These are phyloP conservation scores for Metschnikowia bowlesiae DNA, from an alignment of 805 yeast genomes.

Conservation along the genomic window DNA sequence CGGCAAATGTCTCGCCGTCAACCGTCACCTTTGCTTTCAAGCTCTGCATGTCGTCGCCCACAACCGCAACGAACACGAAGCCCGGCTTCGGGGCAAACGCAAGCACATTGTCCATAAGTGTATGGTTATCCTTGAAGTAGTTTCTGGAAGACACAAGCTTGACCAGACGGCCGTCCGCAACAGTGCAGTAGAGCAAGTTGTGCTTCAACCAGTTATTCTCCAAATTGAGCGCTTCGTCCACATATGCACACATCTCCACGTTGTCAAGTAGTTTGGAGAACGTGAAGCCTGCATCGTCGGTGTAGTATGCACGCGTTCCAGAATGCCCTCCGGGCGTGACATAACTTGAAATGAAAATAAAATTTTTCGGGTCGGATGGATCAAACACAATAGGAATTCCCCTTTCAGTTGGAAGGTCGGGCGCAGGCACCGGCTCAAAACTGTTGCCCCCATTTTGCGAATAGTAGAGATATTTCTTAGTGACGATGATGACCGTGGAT, in stretches of 20 bases:
- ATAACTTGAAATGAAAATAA: slow-evolving; percentile 66
- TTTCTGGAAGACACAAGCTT: slow-evolving; percentile 49
- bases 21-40: slow-evolving; percentile 69
- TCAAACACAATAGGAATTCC: slow-evolving; percentile 55
- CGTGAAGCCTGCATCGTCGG: slow-evolving; percentile 62
- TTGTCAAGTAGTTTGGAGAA: slow-evolving; percentile 54
- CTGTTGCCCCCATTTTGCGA: slow-evolving; percentile 67
- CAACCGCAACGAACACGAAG: slow-evolving; percentile 68
- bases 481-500: slow-evolving; percentile 52
- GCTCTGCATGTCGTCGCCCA: slow-evolving; percentile 35
- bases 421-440: slow-evolving; percentile 44
- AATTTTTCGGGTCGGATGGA: slow-evolving; percentile 48
- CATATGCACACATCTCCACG: slow-evolving; percentile 62
- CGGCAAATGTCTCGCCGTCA: slow-evolving; percentile 75
- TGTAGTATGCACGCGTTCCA: slow-evolving; percentile 44
- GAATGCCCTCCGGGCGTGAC: slow-evolving; percentile 32
- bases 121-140: slow-evolving; percentile 40
- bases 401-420: slow-evolving; percentile 34
- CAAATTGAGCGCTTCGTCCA: slow-evolving; percentile 49
- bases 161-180: slow-evolving; percentile 30
- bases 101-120: slow-evolving; percentile 52
- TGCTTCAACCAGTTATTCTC: slow-evolving; percentile 43
- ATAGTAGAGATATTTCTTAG: slow-evolving; percentile 48
- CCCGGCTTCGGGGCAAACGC: slow-evolving; percentile 73
- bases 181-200: slow-evolving; percentile 64